Conservation (phyloP, 208 protist species). For the Crithidia fasciculata region DNA sequence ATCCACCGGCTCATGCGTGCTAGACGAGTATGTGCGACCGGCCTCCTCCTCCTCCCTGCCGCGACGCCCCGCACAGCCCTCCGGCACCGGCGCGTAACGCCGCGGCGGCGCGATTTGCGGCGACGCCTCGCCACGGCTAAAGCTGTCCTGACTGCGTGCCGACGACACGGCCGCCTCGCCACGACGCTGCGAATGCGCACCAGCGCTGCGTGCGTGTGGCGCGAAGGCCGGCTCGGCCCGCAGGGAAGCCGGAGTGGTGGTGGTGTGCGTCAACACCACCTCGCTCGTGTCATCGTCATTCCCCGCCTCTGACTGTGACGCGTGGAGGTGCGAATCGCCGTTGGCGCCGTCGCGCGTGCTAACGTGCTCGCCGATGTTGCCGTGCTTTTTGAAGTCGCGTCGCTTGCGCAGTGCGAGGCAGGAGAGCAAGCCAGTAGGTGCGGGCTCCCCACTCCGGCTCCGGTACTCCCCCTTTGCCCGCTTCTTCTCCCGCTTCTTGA, state of each 20-base stretch:
- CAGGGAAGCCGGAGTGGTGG: background rate
- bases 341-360: background rate
- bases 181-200: background rate
- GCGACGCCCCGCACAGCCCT: background rate
- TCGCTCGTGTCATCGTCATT: constrained; percentile 6
- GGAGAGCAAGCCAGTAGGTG: constrained; percentile 17
- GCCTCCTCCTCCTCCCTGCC: background rate
- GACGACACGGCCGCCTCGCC: constrained; percentile 2
- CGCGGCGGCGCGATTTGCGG: background rate
- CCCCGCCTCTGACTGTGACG: background rate
- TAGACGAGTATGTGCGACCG: background rate
- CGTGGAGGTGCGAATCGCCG: background rate
- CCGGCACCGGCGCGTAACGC: constrained; percentile 3
- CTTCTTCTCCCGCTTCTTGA: constrained; percentile 69
- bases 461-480: constrained; percentile 39
- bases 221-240: background rate
- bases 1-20: constrained; percentile 16
- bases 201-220: background rate
- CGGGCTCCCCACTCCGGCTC: constrained; percentile 9
- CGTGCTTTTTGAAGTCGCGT: constrained; percentile 76
- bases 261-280: background rate
- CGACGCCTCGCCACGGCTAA: constrained; percentile 12
- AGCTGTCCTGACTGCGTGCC: background rate
- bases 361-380: constrained; percentile 6
- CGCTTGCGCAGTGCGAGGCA: constrained; percentile 64